Evolutionary conservation across 306 rosid species (phyloP).

Genomic region (Vachellia pachyceras): DNA sequence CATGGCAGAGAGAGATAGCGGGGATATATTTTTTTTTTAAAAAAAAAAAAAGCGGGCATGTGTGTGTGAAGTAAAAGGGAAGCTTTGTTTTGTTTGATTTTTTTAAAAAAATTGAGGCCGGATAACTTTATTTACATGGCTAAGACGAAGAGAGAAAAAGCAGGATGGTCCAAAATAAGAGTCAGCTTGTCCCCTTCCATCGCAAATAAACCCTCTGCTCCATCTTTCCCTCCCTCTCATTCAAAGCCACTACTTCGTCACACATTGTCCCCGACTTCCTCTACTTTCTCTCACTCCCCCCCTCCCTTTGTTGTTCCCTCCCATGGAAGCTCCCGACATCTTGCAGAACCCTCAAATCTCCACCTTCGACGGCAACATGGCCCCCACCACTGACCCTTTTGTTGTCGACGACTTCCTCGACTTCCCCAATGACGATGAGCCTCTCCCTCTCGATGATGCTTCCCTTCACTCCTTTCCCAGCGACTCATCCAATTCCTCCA

Average conservation of each 20-base stretch:
- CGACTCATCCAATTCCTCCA: conserved; percentile 46
- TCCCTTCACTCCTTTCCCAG: conserved; percentile 40
- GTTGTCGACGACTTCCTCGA: conserved; percentile 79
- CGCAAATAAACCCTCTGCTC: conserved; percentile 60
- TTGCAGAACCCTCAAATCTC: too few species aligned
- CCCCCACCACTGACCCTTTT: conserved; percentile 55
- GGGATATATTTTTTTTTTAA: neutral
- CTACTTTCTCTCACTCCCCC: conserved; percentile 23
- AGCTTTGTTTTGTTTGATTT: neutral
- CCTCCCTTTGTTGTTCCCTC: too few species aligned
- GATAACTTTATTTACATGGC: neutral
- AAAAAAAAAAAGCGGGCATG: too few species aligned
- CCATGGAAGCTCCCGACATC: conserved; percentile 59
- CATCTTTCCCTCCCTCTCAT: conserved; percentile 47
- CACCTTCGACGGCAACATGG: conserved; percentile 37
- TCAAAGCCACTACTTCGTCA: conserved; percentile 43
- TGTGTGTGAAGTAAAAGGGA: neutral
- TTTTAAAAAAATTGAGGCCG: neutral
- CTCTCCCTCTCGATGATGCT: conserved; percentile 38
- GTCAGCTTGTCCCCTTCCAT: conserved; percentile 64
- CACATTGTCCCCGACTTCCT: too few species aligned
- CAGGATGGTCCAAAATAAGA: conserved; percentile 47
- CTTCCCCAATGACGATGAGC: conserved; percentile 60
- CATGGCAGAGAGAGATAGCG: neutral
- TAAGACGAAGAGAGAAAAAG: neutral